Percentiles rank a stretch among this genome's conserved stretches.
Evolutionary conservation across 1,139 yeast species (phyloP).

Genomic region (Eremothecium coryli): DNA sequence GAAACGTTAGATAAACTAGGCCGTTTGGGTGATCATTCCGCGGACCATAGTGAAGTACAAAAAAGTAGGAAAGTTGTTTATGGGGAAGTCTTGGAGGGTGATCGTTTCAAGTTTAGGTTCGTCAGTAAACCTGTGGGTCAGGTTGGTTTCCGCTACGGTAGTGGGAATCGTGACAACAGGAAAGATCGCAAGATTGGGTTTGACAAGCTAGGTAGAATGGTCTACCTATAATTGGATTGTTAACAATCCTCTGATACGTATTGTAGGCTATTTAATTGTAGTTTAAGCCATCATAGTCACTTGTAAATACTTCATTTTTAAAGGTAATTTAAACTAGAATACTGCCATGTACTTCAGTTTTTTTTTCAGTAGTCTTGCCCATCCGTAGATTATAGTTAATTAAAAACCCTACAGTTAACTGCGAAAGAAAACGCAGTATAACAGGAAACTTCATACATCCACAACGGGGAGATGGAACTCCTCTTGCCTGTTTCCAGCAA

Average conservation of each 20-base stretch:
- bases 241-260: not conserved
- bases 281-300: too few species aligned
- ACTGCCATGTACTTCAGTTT: too few species aligned
- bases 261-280: not conserved
- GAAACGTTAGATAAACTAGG: slow-evolving; percentile 61
- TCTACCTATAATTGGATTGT: slow-evolving; percentile 29
- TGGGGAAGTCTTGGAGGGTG: slow-evolving; percentile 38
- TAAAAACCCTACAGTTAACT: too few species aligned
- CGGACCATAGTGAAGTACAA: slow-evolving; percentile 16
- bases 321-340: not conserved
- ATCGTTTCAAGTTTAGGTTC: slow-evolving; percentile 61
- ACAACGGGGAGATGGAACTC: slow-evolving; percentile 7
- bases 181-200: slow-evolving; percentile 74
- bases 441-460: too few species aligned
- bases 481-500: slow-evolving; percentile 9
- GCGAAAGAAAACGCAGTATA: too few species aligned
- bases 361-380: too few species aligned
- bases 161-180: slow-evolving; percentile 79
- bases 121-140: slow-evolving; percentile 69
- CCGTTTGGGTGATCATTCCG: slow-evolving; percentile 42
- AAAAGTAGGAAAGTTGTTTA: slow-evolving; percentile 20
- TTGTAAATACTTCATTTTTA: not conserved
- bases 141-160: slow-evolving; percentile 90
- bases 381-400: too few species aligned
- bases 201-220: slow-evolving; percentile 60